A percentile compares a stretch with the other conserved stretches of the same genome.
These are phyloP conservation scores for Kluyveromyces marxianus DNA, from an alignment of 1,139 yeast species.

Conservation along the genomic window DNA sequence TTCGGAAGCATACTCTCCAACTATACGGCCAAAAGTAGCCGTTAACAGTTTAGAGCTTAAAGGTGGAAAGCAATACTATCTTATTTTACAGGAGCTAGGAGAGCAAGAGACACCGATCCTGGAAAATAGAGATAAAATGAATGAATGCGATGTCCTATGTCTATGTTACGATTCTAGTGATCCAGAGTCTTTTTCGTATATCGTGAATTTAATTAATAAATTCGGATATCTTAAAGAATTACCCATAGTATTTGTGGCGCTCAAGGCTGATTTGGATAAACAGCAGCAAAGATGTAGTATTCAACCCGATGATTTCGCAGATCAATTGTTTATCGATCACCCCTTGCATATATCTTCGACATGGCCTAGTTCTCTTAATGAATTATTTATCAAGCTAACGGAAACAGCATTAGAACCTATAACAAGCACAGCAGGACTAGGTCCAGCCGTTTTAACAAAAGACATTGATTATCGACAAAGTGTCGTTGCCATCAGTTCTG, in stretches of 20 bases:
- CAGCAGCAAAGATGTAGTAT: conserved; percentile 83
- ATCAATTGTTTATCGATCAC: conserved; percentile 47
- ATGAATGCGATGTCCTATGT: conserved; percentile 86
- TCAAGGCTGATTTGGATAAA: conserved; percentile 90
- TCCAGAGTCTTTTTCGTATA: conserved; percentile 84
- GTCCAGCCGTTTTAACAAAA: conserved; percentile 53
- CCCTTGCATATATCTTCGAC: conserved; percentile 82
- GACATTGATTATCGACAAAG: conserved; percentile 35
- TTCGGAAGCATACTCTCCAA: conserved; percentile 69
- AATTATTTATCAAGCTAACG: conserved; percentile 76
- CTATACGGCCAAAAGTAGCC: conserved; percentile 70
- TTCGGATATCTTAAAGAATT: conserved; percentile 57
- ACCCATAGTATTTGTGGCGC: conserved; percentile 83
- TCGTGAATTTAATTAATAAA: conserved; percentile 57
- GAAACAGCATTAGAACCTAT: conserved; percentile 82
- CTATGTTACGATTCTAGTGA: conserved; percentile 89
- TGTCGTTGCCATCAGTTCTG: conserved; percentile 58
- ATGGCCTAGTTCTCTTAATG: conserved; percentile 83
- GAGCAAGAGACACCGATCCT: conserved; percentile 78
- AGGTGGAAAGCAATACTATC: conserved; percentile 92
- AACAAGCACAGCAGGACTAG: conserved; percentile 72
- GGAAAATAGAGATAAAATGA: conserved; percentile 61
- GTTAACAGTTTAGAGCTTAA: conserved; percentile 91
- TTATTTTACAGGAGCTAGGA: conserved; percentile 84
- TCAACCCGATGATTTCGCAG: conserved; percentile 84